phyloP scores from a whole-genome alignment of 441 rosid species.

The Breynia disticha region DNA sequence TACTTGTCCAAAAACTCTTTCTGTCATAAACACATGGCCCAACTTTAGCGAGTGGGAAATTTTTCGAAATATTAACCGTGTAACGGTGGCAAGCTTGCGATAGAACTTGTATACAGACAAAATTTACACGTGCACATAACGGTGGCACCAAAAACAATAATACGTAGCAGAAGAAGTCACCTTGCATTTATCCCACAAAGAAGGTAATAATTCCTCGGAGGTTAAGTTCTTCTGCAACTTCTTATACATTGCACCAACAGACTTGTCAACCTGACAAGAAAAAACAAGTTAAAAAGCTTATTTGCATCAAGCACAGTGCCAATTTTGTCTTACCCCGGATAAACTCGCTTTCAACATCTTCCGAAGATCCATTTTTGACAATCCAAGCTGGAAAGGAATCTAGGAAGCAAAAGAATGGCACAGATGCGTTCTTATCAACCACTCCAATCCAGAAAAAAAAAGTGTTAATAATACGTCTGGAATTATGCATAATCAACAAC shows the following conservation, averaged over 20 bases:
- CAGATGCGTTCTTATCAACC: neutral
- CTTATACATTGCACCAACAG: constrained; percentile 82
- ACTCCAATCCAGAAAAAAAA: no score
- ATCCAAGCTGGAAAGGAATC: constrained; percentile 96
- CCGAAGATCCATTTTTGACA: constrained; percentile 89
- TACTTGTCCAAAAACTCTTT: constrained; percentile 95
- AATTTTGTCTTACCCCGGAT: constrained; percentile 68
- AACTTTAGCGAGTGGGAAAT: neutral
- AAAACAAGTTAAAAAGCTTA: constrained; percentile 1
- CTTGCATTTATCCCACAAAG: constrained; percentile 99
- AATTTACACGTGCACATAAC: no score
- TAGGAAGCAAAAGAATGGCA: constrained; percentile 57
- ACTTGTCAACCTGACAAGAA: constrained; percentile 67
- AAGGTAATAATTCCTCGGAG: constrained; percentile 89
- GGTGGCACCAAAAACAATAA: no score
- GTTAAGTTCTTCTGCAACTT: constrained; percentile 92
- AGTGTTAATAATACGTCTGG: neutral
- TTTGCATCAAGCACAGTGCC: neutral
- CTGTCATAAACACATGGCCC: constrained; percentile 33
- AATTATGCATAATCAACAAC: constrained; percentile 3
- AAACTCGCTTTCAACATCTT: constrained; percentile 87
- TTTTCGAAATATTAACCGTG: no score
- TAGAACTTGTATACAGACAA: no score
- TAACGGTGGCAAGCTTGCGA: no score
- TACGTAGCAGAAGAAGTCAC: constrained; percentile 19